Evolutionary conservation across 2,329 filamentous ascomycete species (phyloP).

Genomic region (Tolypocladium paradoxum): DNA sequence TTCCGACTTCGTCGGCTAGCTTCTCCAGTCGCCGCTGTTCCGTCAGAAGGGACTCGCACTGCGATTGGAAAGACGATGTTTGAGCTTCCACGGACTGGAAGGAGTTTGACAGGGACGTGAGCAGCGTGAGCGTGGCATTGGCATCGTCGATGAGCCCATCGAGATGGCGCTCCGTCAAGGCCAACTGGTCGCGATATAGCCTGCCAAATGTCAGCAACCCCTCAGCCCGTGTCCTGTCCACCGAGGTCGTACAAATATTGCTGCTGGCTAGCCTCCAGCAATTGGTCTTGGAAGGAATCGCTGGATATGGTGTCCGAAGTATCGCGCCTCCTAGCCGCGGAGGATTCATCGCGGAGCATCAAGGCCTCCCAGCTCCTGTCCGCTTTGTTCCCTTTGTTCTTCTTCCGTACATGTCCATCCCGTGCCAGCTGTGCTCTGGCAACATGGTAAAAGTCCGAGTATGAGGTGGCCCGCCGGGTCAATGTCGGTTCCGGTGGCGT

Average conservation of each 20-base stretch:
- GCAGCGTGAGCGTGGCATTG: slow-evolving; percentile 60
- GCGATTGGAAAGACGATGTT: slow-evolving; percentile 84
- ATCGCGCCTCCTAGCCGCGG: slow-evolving; percentile 13
- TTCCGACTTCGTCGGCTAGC: slow-evolving; percentile 74
- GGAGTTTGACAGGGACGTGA: slow-evolving; percentile 71
- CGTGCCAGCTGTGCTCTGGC: slow-evolving; percentile 46
- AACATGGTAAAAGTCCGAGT: slow-evolving; percentile 63
- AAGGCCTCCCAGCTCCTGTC: slow-evolving; percentile 42
- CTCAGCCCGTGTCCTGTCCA: background rate
- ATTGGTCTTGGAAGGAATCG: slow-evolving; percentile 44
- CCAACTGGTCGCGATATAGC: slow-evolving; percentile 70
- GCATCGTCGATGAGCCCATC: slow-evolving; percentile 70
- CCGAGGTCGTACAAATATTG: slow-evolving; percentile 60
- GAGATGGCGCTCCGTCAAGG: slow-evolving; percentile 71
- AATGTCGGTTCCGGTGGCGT: slow-evolving; percentile 57
- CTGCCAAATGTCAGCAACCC: slow-evolving; percentile 30
- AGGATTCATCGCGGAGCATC: slow-evolving; percentile 16
- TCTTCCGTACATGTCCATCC: slow-evolving; percentile 30
- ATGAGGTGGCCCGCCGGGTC: slow-evolving; percentile 57
- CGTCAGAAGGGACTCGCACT: slow-evolving; percentile 77
- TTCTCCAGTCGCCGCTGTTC: slow-evolving; percentile 72
- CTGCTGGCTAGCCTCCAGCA: slow-evolving; percentile 74
- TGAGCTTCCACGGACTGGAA: slow-evolving; percentile 83
- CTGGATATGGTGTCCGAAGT: slow-evolving; percentile 9
- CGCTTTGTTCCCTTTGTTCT: slow-evolving; percentile 22